Base-by-base conservation (phyloP, 73 alveolate species). In the Stentor roeselii region DNA sequence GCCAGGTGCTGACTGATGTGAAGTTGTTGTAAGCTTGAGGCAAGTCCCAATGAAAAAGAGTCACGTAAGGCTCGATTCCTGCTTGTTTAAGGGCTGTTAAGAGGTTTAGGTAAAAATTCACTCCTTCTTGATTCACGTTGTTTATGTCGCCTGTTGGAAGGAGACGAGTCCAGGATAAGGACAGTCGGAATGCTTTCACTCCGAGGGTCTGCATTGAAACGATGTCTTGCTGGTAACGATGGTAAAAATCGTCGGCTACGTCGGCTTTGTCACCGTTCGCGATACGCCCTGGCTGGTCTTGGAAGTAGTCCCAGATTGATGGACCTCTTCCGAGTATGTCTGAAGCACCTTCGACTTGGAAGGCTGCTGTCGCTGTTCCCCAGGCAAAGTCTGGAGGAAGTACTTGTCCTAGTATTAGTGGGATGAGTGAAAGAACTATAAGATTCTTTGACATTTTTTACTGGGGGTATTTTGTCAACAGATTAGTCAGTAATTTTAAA, bases 311-410 rank as follows among this genome's bases (percentile, higher is more conserved):
- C 89, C 89, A 83, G n/a, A 74, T 83, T 3, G 67, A 39, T 83
- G 74, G 36, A 3, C 86, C 86, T 42, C 85, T 75, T 3, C 89
- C 89, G 4, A 38, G 76, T 34, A 11, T 60, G 36, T 59, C 37
- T 27, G 15, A 59, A 3, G 84, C 89, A 3, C 89, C 89, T 36
- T 83, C 89, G 11, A 83, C n/a, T n/a, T n/a, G n/a, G n/a, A n/a
- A n/a, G n/a, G n/a, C n/a, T n/a, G n/a, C n/a, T n/a, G n/a, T 75
- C n/a, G 89, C 89, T 11, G 39, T 76, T 15, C 89, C 89, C 89
- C 89, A 83, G 3, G 3, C 4, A 75, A 83, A 83, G 36, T 60
- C 41, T n/a, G n/a, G n/a, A n/a, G n/a, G n/a, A n/a, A n/a, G n/a
- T n/a, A n/a, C n/a, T n/a, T n/a, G n/a, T n/a, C n/a, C n/a, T n/a